phyloP scores from a whole-genome alignment of 371 early-diverging fungal species.

The Lichtheimia ornata region DNA sequence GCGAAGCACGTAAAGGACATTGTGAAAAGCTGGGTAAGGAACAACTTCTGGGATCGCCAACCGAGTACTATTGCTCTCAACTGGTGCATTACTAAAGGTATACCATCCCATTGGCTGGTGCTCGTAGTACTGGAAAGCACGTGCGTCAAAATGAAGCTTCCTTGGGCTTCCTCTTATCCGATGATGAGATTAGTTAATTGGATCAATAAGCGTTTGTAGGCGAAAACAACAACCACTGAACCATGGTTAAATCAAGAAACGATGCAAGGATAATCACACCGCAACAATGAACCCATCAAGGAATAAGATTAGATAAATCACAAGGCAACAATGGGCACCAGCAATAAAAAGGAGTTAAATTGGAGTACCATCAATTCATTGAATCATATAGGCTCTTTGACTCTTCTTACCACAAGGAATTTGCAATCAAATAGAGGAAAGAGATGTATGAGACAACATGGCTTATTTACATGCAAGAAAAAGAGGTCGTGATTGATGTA shows the following conservation, averaged over 20 bases:
- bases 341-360: too few species aligned
- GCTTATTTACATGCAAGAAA: too few species aligned
- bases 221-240: conserved; percentile 36
- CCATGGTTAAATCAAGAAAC: conserved; percentile 41
- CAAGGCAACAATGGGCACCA: too few species aligned
- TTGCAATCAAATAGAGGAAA: too few species aligned
- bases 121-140: conserved; percentile 52
- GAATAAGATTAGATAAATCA: too few species aligned
- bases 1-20: conserved; percentile 20
- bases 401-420: too few species aligned
- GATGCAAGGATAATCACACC: too few species aligned
- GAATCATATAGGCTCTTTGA: too few species aligned
- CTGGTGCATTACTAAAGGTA: conserved; percentile 52
- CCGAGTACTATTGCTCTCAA: conserved; percentile 46
- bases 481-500: too few species aligned
- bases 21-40: conserved; percentile 26
- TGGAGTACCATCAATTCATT: too few species aligned
- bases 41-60: conserved; percentile 24
- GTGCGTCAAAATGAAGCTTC: conserved; percentile 50
- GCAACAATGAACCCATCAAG: too few species aligned
- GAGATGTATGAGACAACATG: too few species aligned
- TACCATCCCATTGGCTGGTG: conserved; percentile 60
- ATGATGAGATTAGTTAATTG: conserved; percentile 46
- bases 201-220: conserved; percentile 50
- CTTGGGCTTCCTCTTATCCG: conserved; percentile 51